Evolutionary conservation across 208 protist genomes (phyloP).

Genomic region (Novymonas esmeraldas): DNA sequence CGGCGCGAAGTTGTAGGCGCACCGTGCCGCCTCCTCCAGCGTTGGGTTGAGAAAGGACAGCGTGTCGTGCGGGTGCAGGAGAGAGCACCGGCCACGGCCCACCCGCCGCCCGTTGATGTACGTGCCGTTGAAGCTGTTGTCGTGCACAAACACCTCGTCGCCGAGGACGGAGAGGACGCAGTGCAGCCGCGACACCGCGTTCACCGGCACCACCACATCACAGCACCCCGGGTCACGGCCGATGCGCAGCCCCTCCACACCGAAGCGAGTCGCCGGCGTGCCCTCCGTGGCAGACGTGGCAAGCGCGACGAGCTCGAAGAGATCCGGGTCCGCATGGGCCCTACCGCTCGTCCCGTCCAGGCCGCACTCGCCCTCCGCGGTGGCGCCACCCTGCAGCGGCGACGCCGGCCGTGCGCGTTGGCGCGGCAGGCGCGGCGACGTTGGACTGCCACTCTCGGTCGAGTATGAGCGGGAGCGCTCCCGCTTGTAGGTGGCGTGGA

Average conservation of each 20-base stretch:
- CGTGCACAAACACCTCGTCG: slow-evolving; percentile 62
- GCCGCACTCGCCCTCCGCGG: neutral
- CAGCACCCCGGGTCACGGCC: slow-evolving; percentile 50
- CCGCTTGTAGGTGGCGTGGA: slow-evolving; percentile 15
- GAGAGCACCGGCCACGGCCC: slow-evolving; percentile 35
- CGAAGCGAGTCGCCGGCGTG: slow-evolving; percentile 27
- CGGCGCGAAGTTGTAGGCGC: slow-evolving; percentile 33
- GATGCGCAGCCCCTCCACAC: slow-evolving; percentile 44
- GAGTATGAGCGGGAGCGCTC: slow-evolving; percentile 20
- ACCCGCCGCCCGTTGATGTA: slow-evolving; percentile 67
- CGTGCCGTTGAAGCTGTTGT: slow-evolving; percentile 79
- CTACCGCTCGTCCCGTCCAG: neutral
- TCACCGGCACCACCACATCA: slow-evolving; percentile 33
- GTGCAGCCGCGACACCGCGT: slow-evolving; percentile 50
- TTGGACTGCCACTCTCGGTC: slow-evolving; percentile 7
- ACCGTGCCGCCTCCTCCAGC: slow-evolving; percentile 37
- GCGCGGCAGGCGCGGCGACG: slow-evolving; percentile 4
- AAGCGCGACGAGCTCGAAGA: slow-evolving; percentile 20
- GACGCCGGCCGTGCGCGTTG: neutral
- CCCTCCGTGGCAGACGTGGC: neutral
- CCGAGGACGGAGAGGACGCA: slow-evolving; percentile 56
- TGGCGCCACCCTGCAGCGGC: neutral
- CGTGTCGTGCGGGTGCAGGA: slow-evolving; percentile 46
- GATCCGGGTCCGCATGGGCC: neutral
- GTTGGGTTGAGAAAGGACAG: slow-evolving; percentile 65